These are phyloP conservation scores for Scenedesmus sp. DNA, from an alignment of 163 green algal genomes.

Conservation along the genomic window DNA sequence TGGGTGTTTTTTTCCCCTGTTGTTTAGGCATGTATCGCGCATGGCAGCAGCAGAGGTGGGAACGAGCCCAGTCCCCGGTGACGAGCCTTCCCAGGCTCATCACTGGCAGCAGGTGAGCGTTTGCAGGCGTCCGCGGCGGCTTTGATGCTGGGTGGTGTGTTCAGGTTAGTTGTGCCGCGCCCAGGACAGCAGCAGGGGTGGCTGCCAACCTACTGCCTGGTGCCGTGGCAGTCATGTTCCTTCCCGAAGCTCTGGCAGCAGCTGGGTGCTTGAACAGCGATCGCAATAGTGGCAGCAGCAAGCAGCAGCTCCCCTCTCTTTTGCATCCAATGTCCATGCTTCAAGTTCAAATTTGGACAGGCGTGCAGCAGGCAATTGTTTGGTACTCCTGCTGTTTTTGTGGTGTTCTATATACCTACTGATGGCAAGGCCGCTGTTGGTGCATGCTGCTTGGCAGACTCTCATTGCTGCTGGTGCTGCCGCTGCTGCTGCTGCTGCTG, in stretches of 20 bases:
- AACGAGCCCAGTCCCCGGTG: too few relatives aligned
- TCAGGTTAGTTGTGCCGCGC: too few relatives aligned
- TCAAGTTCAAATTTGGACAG: too few relatives aligned
- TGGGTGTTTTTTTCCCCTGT: too few relatives aligned
- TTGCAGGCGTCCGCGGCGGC: too few relatives aligned
- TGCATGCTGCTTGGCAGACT: slow-evolving; percentile 74
- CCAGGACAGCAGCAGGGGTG: slow-evolving; percentile 70
- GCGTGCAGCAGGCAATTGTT: too few relatives aligned
- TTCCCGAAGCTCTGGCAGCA: slow-evolving; percentile 73
- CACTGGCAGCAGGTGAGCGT: neutral
- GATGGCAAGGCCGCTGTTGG: slow-evolving; percentile 60
- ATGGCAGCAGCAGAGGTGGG: slow-evolving; percentile 59
- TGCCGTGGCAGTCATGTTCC: slow-evolving; percentile 87
- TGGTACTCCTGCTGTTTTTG: too few relatives aligned
- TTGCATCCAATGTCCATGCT: too few relatives aligned
- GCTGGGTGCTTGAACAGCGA: neutral
- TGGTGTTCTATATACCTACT: neutral
- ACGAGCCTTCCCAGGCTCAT: neutral
- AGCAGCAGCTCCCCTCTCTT: neutral
- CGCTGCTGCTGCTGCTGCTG: neutral
- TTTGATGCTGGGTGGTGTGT: too few relatives aligned
- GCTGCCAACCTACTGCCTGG: slow-evolving; percentile 80
- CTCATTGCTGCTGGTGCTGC: neutral
- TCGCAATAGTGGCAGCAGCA: neutral
- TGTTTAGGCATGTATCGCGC: neutral